Evolutionary conservation across 2,329 filamentous ascomycete genomes (phyloP).

Genomic region (Talaromyces pinophilus): DNA sequence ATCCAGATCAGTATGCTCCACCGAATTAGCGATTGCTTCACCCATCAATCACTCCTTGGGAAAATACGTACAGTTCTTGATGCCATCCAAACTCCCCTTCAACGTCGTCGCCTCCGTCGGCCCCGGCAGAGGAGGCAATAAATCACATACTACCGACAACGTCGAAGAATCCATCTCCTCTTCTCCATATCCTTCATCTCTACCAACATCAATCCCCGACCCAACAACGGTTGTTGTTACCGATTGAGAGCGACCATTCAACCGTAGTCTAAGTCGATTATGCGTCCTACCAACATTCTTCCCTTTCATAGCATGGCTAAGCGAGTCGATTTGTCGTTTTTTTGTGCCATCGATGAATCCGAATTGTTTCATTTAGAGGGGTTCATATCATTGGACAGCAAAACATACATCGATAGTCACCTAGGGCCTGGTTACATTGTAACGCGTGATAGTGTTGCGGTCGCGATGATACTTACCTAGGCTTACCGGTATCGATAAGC

Average conservation of each 20-base stretch:
- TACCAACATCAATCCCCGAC: background rate
- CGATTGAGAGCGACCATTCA: background rate
- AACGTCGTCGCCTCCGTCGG: too few species aligned
- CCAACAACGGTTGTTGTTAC: background rate
- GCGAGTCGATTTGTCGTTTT: background rate
- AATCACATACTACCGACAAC: background rate
- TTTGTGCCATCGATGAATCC: background rate
- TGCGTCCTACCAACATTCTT: background rate
- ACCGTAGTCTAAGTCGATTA: background rate
- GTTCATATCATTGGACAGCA: background rate
- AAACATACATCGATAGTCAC: background rate
- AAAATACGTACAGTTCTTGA: too few species aligned
- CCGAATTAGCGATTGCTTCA: too few species aligned
- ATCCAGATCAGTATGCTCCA: background rate
- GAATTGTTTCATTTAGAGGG: background rate
- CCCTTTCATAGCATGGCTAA: background rate
- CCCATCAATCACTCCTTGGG: too few species aligned
- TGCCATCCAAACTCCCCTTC: too few species aligned
- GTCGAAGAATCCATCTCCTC: background rate
- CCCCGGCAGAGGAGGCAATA: too few species aligned
- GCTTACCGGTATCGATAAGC: conserved; percentile 3
- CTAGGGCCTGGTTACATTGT: background rate
- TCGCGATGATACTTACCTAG: background rate
- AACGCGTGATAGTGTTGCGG: background rate
- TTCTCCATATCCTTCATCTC: background rate